Evolutionary conservation across 2,329 filamentous ascomycete genomes (phyloP), one percentile per base, ranked within the genome.

Genomic region (Microcyclosporella mali): DNA sequence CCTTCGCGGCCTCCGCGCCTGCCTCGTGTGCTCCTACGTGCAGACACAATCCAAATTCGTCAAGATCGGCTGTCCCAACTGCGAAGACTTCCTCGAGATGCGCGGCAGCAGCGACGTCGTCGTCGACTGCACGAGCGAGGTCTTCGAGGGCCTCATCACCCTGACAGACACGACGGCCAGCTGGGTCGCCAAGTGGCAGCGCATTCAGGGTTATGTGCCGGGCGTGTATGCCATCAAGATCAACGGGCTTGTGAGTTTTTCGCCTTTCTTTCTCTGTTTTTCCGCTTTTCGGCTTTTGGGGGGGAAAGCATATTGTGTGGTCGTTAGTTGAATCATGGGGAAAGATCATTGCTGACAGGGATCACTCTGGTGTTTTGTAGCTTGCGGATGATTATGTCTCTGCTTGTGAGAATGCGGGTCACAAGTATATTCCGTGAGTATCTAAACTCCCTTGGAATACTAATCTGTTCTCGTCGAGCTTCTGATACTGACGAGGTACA

Each of bases 1-100:
- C n/a, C 48, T 50, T 71, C 86, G 89, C 68, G 82, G 86, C 65
- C 78, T 94, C 56, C 89, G 92, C 68, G 92, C 92, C 60, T 98
- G 92, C 75, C 95, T 98, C 88, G 88, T 97, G 56, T 98, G 92
- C 79, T 90, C 88, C 41, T 85, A 97, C 63, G 87, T 97, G 53
- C 88, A 90, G 74, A 83, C 85, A 29, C 35, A 51, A 25, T 62
- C 90, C 84, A 84, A 86, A 66, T 98, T 98, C 75, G 76, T 82
- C 59, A 78, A 81, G 58, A 77, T 85, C 62, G 92, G 92, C 55
- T 98, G 92, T 64, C 92, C 92, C 49, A 98, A 98, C 74, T 98
- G 92, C 76, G 90, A 95, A 63, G 81, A 85, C 37, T 86, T 95
- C 66, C 83, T 98, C 46, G 82, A 87, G 65, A 83, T 97, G 48